Base-by-base conservation (phyloP, 192 early-diverging fungal genomes). In the Polychytrium aggregatum region DNA sequence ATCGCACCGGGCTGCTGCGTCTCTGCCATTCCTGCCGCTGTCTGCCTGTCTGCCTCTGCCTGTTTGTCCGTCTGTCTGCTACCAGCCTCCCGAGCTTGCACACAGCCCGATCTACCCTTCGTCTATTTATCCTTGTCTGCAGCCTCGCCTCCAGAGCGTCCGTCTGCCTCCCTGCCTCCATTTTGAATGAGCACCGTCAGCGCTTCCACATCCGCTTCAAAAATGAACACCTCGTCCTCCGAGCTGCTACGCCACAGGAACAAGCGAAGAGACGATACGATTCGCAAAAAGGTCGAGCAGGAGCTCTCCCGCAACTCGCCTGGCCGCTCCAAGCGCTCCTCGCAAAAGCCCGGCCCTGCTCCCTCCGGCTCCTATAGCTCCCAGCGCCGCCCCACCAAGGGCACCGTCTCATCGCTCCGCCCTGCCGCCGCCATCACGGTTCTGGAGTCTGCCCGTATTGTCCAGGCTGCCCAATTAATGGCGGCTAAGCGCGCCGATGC, bases 401-500 rank as follows among this genome's bases (percentile, higher is more conserved):
- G 88, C 30, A 97, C 93, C 3, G 93, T 97, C n/a, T 83, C 88
- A 3, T 81, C 88, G 10, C 71, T 97, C 37, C 72, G 80, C 35
- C 90, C 90, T 17, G 76, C 83, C 0, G 80, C 87, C 18, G 88
- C 91, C 13, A 72, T 97, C 57, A 92, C 88, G 7, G 59, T 75
- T 39, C 48, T 67, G 9, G 72, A 75, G 44, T 56, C 62, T 22
- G 70, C 72, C 4, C 56, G 60, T 17, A 64, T 72, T 38, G 52
- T 65, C 22, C 64, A 74, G 41, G 72, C 72, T 7, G 60, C 61
- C 3, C 64, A 64, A 39, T 54, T 67, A 2, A 96, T 98, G 93
- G 93, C 95, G 5, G 90, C 95, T 33, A 97, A 97, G 73, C 76
- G 90, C 25, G 76, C 81, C 16, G 95, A 98, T 61, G 88, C 86